Percentiles rank a stretch among this genome's conserved stretches.
Conservation (phyloP, 805 yeast genomes). For the Sugiyamaella valdiviana region DNA sequence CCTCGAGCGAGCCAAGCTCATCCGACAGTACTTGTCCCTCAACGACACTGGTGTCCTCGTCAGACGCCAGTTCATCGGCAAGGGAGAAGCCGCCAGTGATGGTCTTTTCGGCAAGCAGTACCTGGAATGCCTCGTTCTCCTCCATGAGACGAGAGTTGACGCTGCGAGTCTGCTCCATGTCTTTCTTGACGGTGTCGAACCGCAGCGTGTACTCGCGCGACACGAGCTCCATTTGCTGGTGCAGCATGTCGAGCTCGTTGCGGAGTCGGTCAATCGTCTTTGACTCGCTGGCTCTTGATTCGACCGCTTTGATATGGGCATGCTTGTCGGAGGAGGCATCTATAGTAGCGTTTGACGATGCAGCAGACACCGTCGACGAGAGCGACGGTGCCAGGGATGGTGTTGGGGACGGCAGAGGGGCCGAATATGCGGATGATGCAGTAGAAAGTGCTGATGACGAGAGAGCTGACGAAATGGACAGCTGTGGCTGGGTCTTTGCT, state of each 20-base stretch:
- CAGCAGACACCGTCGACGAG: neutral
- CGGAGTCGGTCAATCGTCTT: conserved; percentile 15
- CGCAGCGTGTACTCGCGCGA: conserved; percentile 27
- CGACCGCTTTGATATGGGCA: no score
- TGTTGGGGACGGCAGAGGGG: neutral
- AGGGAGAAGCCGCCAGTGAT: conserved; percentile 23
- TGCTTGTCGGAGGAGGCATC: neutral
- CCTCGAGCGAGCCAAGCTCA: neutral
- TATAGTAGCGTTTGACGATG: neutral
- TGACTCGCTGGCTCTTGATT: no score
- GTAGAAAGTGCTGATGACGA: neutral
- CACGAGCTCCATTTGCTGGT: conserved; percentile 27
- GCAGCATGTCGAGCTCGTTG: conserved; percentile 22
- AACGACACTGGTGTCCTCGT: conserved; percentile 3
- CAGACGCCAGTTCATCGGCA: conserved; percentile 20
- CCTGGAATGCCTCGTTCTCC: conserved; percentile 32
- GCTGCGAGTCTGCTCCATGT: conserved; percentile 20
- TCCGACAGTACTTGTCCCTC: neutral
- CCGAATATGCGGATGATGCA: neutral
- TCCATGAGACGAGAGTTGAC: conserved; percentile 26
- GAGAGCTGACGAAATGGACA: neutral
- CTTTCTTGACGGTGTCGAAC: conserved; percentile 24
- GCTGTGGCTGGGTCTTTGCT: neutral
- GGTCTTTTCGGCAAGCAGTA: conserved; percentile 30
- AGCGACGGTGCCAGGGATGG: neutral